phyloP scores from a whole-genome alignment of 2,329 filamentous ascomycete genomes.

The Hirsutella rhossiliensis region DNA sequence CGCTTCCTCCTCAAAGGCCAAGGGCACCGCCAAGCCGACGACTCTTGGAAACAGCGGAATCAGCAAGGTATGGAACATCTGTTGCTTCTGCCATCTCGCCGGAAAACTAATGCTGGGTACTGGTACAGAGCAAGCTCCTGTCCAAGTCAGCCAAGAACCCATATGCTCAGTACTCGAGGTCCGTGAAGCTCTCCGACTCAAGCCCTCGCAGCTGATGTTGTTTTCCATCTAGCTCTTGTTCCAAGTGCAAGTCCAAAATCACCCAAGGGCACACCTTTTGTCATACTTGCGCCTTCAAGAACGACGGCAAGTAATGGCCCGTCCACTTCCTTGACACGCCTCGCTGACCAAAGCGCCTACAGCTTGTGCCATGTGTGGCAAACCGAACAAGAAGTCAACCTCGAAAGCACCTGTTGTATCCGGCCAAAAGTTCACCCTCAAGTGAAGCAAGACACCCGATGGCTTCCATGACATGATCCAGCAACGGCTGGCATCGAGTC shows the following conservation, averaged over 20 bases:
- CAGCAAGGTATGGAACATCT: conserved; percentile 36
- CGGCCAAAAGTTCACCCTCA: conserved; percentile 51
- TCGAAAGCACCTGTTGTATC: conserved; percentile 39
- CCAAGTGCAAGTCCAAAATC: conserved; percentile 51
- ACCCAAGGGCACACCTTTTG: conserved; percentile 48
- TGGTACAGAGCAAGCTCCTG: conserved; percentile 46
- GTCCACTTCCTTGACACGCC: not conserved
- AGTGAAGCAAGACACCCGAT: conserved; percentile 24
- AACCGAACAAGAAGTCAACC: conserved; percentile 38
- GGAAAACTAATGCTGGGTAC: not conserved
- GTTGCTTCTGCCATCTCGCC: not conserved
- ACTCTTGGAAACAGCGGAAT: conserved; percentile 47
- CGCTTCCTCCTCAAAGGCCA: conserved; percentile 19
- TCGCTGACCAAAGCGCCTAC: conserved; percentile 5
- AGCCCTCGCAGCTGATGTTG: not conserved
- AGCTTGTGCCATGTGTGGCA: conserved; percentile 55
- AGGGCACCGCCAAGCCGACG: conserved; percentile 31
- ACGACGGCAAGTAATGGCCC: conserved; percentile 34
- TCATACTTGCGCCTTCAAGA: conserved; percentile 50
- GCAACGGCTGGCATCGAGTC: not conserved
- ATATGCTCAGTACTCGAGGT: conserved; percentile 45
- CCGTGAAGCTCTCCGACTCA: not conserved
- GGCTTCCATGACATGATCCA: not conserved
- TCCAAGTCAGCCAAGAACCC: conserved; percentile 55
- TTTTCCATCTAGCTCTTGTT: conserved; percentile 35